Evolutionary conservation across 805 yeast genomes (phyloP).

Genomic region (Grigorovia yakushimaensis): DNA sequence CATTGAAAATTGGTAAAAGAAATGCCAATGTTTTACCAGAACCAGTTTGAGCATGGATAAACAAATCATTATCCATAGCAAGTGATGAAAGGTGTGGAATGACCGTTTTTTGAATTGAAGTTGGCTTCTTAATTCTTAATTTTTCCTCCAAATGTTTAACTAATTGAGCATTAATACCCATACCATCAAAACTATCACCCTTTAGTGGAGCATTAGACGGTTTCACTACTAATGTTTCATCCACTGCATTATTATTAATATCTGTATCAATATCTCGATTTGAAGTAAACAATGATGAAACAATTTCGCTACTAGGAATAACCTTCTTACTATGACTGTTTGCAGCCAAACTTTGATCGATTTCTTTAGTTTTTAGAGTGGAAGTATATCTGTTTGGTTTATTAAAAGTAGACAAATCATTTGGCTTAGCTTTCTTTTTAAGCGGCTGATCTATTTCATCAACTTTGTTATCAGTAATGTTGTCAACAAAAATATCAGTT

Average conservation of each 20-base stretch:
- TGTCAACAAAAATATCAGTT: conserved; percentile 1
- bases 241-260: conserved; percentile 31
- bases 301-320: conserved; percentile 39
- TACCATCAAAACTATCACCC: conserved; percentile 55
- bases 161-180: conserved; percentile 54
- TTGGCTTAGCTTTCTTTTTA: not conserved
- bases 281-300: conserved; percentile 77
- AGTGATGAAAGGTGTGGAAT: conserved; percentile 48
- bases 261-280: conserved; percentile 41
- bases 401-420: too few relatives aligned
- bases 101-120: conserved; percentile 76
- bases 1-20: conserved; percentile 69
- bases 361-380: conserved; percentile 2
- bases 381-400: not conserved
- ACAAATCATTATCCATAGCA: conserved; percentile 49
- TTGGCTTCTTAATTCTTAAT: conserved; percentile 57
- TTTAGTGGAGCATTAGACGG: conserved; percentile 83
- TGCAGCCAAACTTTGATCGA: conserved; percentile 2
- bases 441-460: not conserved
- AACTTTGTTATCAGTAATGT: not conserved
- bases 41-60: conserved; percentile 96
- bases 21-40: conserved; percentile 94
- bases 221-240: conserved; percentile 25
- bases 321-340: conserved; percentile 1
- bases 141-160: conserved; percentile 45